Evolutionary conservation across 192 early-diverging fungal genomes (phyloP).

Genomic region (Coemansia asiatica): DNA sequence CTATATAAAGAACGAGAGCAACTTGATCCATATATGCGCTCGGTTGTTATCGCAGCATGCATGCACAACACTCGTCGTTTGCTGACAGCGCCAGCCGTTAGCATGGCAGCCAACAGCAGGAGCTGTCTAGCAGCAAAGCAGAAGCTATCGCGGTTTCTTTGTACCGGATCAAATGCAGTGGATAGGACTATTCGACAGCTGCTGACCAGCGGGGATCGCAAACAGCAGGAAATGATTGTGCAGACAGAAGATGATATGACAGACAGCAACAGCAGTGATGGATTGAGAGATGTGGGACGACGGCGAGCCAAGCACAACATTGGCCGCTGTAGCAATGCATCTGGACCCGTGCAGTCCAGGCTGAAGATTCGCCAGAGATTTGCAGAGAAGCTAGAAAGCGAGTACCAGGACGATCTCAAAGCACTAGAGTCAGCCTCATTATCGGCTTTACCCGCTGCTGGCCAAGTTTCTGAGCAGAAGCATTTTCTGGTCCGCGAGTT

Average conservation of each 20-base stretch:
- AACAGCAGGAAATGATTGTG: background rate
- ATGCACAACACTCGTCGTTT: background rate
- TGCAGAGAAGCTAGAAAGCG: constrained; percentile 8
- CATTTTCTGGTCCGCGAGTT: constrained; percentile 41
- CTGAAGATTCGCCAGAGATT: constrained; percentile 15
- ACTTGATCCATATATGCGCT: constrained; percentile 4
- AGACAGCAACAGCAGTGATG: background rate
- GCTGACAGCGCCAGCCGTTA: background rate
- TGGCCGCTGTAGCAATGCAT: background rate
- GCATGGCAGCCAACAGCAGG: background rate
- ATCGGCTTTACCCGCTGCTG: background rate
- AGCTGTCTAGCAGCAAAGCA: background rate
- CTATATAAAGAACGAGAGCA: background rate
- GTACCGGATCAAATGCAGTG: background rate
- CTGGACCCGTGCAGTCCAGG: background rate
- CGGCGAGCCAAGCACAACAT: constrained; percentile 4
- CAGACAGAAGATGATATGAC: background rate
- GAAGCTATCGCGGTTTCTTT: background rate
- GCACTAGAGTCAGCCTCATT: background rate
- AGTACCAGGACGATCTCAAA: constrained; percentile 10
- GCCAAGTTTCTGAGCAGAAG: background rate
- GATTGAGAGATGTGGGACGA: background rate
- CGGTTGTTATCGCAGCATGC: background rate
- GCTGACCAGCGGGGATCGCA: background rate
- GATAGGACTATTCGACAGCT: background rate